phyloP scores from a whole-genome alignment of 2,329 filamentous ascomycete genomes.

The Aspergillus sp. region DNA sequence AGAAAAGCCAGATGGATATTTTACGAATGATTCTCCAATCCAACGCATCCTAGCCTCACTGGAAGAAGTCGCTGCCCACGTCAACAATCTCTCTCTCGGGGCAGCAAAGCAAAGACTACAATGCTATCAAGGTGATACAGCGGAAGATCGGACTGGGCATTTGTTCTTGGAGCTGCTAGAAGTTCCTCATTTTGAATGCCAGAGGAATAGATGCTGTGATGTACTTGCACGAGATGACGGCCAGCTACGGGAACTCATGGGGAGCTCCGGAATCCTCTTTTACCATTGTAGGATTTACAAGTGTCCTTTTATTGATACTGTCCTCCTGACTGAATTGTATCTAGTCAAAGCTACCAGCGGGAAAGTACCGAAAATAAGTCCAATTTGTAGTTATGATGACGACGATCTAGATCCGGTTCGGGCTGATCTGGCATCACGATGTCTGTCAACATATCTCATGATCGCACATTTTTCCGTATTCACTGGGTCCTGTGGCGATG shows the following conservation, averaged over 20 bases:
- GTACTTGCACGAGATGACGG: not conserved
- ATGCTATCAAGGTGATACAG: not conserved
- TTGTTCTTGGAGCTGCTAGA: not conserved
- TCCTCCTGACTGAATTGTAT: not conserved
- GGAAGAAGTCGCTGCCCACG: too few relatives aligned
- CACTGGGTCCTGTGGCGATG: not conserved
- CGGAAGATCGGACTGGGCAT: not conserved
- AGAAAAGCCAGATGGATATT: too few relatives aligned
- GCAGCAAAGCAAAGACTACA: not conserved
- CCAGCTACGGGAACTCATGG: not conserved
- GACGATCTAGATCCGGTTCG: not conserved
- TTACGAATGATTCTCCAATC: too few relatives aligned
- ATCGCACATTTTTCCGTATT: not conserved
- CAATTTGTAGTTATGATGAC: not conserved
- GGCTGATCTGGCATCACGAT: not conserved
- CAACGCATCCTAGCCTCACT: too few relatives aligned
- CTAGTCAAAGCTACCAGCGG: not conserved
- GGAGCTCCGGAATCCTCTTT: not conserved
- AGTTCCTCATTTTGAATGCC: not conserved
- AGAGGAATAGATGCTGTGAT: not conserved
- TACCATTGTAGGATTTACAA: not conserved
- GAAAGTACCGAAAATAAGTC: too few relatives aligned
- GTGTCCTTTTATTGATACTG: not conserved
- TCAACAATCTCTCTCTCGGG: not conserved
- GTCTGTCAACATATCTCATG: not conserved